Conservation (phyloP, 1,284 basidiomycete genomes). For the Cutaneotrichosporon arboriforme region DNA sequence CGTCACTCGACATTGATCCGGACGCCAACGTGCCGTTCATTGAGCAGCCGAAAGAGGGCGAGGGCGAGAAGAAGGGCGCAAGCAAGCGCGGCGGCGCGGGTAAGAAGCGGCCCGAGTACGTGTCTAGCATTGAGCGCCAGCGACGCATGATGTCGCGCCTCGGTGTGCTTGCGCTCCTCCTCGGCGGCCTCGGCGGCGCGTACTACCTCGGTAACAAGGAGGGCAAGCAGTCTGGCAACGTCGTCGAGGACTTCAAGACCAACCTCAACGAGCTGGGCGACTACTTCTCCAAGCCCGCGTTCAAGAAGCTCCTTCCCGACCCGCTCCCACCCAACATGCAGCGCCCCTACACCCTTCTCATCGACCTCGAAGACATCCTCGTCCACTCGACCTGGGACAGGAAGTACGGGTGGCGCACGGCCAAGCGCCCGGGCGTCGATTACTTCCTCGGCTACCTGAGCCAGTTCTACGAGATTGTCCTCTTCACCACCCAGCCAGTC, state of each 20-base stretch:
- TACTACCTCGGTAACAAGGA: slow-evolving; percentile 58
- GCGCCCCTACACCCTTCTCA: slow-evolving; percentile 84
- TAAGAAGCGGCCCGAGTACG: slow-evolving; percentile 37
- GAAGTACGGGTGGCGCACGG: slow-evolving; percentile 80
- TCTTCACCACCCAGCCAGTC: slow-evolving; percentile 86
- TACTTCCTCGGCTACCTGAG: slow-evolving; percentile 95
- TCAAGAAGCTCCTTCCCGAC: slow-evolving; percentile 84
- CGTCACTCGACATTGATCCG: slow-evolving; percentile 48
- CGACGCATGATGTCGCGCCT: slow-evolving; percentile 57
- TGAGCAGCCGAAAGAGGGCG: slow-evolving; percentile 27
- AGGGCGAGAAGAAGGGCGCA: slow-evolving; percentile 18
- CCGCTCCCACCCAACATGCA: slow-evolving; percentile 76
- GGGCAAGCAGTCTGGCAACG: slow-evolving; percentile 10
- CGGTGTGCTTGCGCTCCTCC: slow-evolving; percentile 47
- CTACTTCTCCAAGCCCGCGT: slow-evolving; percentile 83
- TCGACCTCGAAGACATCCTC: slow-evolving; percentile 89
- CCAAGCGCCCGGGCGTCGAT: slow-evolving; percentile 89
- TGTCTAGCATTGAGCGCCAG: slow-evolving; percentile 64
- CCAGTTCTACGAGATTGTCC: slow-evolving; percentile 92
- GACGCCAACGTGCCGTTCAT: slow-evolving; percentile 22
- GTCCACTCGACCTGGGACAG: slow-evolving; percentile 91
- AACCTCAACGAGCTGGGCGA: slow-evolving; percentile 33
- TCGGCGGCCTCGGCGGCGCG: slow-evolving; percentile 56
- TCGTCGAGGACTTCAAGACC: slow-evolving; percentile 24
- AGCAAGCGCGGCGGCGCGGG: slow-evolving; percentile 15